These are phyloP conservation scores for Limnanthes douglasii DNA, from an alignment of 345 rosid genomes.

Conservation along the genomic window DNA sequence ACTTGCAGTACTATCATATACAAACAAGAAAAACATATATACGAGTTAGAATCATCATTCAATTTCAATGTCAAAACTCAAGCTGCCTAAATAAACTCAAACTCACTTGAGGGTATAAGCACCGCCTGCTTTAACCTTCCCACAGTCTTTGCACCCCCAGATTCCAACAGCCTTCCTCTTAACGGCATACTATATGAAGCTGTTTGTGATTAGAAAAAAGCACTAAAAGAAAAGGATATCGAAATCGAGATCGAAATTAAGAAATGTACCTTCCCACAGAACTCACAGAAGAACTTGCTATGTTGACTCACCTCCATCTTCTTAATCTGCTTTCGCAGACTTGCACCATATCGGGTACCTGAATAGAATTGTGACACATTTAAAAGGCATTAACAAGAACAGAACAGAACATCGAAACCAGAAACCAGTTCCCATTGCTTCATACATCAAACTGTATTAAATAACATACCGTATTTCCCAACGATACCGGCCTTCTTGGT, in stretches of 20 bases:
- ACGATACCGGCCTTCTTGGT: conserved; percentile 78
- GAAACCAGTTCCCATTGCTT: too few relatives aligned
- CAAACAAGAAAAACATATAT: not conserved
- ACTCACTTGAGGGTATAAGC: conserved; percentile 90
- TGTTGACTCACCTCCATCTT: conserved; percentile 76
- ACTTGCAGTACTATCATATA: conserved; percentile 47
- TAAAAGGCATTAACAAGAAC: not conserved
- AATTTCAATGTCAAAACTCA: too few relatives aligned
- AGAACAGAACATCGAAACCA: too few relatives aligned
- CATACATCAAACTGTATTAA: too few relatives aligned
- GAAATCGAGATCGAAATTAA: too few relatives aligned
- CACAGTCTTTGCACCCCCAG: conserved; percentile 97
- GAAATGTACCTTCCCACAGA: conserved; percentile 63
- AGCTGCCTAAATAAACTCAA: not conserved
- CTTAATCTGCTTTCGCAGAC: conserved; percentile 75
- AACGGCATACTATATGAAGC: conserved; percentile 45
- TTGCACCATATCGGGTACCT: conserved; percentile 81
- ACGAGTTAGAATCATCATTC: not conserved
- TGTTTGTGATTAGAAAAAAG: not conserved
- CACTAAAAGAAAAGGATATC: not conserved
- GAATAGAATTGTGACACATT: conserved; percentile 1
- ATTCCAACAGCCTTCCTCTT: conserved; percentile 94
- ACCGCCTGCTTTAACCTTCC: conserved; percentile 91
- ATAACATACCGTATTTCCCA: conserved; percentile 45
- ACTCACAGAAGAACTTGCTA: conserved; percentile 73